These are phyloP conservation scores for Penicillium sp. DNA, from an alignment of 2,329 filamentous ascomycete species.

Conservation along the genomic window DNA sequence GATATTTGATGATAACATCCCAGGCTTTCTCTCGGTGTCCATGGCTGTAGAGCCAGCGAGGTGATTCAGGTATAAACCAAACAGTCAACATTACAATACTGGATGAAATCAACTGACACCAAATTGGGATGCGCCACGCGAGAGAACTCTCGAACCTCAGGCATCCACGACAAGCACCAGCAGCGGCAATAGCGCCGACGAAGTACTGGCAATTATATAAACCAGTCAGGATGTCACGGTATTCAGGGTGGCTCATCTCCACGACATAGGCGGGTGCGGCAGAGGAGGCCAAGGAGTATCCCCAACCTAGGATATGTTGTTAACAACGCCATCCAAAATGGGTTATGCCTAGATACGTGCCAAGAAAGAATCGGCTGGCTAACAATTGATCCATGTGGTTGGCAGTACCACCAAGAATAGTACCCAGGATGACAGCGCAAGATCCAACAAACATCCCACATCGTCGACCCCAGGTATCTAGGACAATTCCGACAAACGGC, in stretches of 20 bases:
- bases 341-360: too few species aligned
- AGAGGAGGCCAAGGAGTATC: constrained; percentile 62
- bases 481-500: constrained; percentile 49
- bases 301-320: constrained; percentile 44
- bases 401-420: constrained; percentile 52
- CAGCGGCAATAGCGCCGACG: constrained; percentile 57
- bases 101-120: constrained; percentile 54
- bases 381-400: constrained; percentile 55
- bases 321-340: too few species aligned
- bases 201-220: constrained; percentile 59
- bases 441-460: constrained; percentile 40
- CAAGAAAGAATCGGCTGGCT: constrained; percentile 59
- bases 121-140: constrained; percentile 65
- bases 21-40: not conserved
- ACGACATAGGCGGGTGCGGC: constrained; percentile 37
- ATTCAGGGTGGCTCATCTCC: constrained; percentile 56
- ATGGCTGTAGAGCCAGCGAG: constrained; percentile 7
- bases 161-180: constrained; percentile 58
- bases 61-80: constrained; percentile 10
- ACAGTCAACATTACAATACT: constrained; percentile 53
- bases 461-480: constrained; percentile 55
- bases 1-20: constrained; percentile 2
- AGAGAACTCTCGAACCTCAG: not conserved
- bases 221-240: constrained; percentile 65
- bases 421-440: constrained; percentile 38